These are phyloP conservation scores for Saussurea involucrata DNA, from an alignment of 129 eudicot genomes.

Conservation along the genomic window DNA sequence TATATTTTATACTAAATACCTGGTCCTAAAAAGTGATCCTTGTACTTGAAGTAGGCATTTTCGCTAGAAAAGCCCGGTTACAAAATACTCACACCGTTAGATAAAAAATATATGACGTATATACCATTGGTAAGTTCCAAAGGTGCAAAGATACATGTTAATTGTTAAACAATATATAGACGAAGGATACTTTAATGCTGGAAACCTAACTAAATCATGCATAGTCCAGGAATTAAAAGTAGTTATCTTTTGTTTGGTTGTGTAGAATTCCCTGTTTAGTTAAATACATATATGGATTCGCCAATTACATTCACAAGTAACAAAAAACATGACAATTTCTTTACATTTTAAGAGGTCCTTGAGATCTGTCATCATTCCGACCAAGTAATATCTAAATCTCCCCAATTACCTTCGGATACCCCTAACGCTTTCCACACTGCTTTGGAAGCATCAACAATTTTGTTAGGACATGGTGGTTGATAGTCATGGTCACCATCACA, in stretches of 20 bases:
- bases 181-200: not conserved
- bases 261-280: not conserved
- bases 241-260: not conserved
- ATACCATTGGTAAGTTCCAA: too few relatives aligned
- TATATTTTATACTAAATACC: too few relatives aligned
- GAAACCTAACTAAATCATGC: too few relatives aligned
- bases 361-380: conserved; percentile 15
- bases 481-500: conserved; percentile 31
- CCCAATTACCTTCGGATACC: conserved; percentile 27
- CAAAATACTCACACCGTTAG: too few relatives aligned
- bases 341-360: too few relatives aligned
- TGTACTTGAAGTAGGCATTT: too few relatives aligned
- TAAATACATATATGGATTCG: not conserved
- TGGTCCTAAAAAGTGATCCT: too few relatives aligned
- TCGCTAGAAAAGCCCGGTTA: too few relatives aligned
- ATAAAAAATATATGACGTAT: too few relatives aligned
- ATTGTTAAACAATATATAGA: too few relatives aligned
- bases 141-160: too few relatives aligned
- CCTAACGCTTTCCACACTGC: conserved; percentile 44
- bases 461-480: conserved; percentile 35
- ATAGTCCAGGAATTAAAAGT: not conserved
- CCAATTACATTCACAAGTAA: not conserved
- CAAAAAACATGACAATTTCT: too few relatives aligned
- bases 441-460: conserved; percentile 39
- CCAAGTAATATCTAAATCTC: conserved; percentile 43